phyloP scores from a whole-genome alignment of 2,329 filamentous ascomycete species.

The Hypoxylon sp. region DNA sequence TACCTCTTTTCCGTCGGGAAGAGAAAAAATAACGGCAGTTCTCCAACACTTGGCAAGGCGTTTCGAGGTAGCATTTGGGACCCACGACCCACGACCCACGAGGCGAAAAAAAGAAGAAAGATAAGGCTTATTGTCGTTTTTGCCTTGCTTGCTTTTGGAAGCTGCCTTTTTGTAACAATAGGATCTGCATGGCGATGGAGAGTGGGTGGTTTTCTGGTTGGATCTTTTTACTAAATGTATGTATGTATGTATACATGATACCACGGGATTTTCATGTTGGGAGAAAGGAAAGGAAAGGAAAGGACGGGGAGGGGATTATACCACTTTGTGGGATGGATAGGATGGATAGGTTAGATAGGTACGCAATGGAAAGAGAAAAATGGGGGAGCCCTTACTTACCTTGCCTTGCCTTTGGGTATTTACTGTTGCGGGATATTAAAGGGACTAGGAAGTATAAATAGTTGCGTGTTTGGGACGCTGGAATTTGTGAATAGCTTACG shows the following conservation, averaged over 20 bases:
- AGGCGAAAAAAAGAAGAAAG: slow-evolving; percentile 24
- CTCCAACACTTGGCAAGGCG: slow-evolving; percentile 41
- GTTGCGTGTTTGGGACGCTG: slow-evolving; percentile 23
- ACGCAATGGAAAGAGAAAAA: slow-evolving; percentile 8
- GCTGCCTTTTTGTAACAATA: slow-evolving; percentile 43
- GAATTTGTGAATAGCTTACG: slow-evolving; percentile 3
- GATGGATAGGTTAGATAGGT: slow-evolving; percentile 17
- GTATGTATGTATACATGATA: slow-evolving; percentile 40
- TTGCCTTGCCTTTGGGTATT: not conserved
- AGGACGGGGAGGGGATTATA: slow-evolving; percentile 14
- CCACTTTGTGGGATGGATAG: slow-evolving; percentile 20
- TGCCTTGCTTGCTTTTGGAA: slow-evolving; percentile 14
- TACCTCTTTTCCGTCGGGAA: slow-evolving; percentile 22
- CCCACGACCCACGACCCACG: slow-evolving; percentile 33
- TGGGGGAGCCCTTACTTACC: slow-evolving; percentile 10
- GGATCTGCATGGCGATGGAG: slow-evolving; percentile 43
- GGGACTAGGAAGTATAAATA: slow-evolving; percentile 4
- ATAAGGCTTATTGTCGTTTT: slow-evolving; percentile 37
- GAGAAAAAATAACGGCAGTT: slow-evolving; percentile 34
- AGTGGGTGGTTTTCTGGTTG: slow-evolving; percentile 17
- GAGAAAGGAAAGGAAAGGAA: slow-evolving; percentile 6
- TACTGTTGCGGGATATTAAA: not conserved
- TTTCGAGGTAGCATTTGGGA: slow-evolving; percentile 43
- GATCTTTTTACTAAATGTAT: slow-evolving; percentile 33
- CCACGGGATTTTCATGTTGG: slow-evolving; percentile 38